Percentiles rank a stretch among this genome's conserved stretches.
These are phyloP conservation scores for Aspergillus uvarum DNA, from an alignment of 2,329 filamentous ascomycete genomes.

Conservation along the genomic window DNA sequence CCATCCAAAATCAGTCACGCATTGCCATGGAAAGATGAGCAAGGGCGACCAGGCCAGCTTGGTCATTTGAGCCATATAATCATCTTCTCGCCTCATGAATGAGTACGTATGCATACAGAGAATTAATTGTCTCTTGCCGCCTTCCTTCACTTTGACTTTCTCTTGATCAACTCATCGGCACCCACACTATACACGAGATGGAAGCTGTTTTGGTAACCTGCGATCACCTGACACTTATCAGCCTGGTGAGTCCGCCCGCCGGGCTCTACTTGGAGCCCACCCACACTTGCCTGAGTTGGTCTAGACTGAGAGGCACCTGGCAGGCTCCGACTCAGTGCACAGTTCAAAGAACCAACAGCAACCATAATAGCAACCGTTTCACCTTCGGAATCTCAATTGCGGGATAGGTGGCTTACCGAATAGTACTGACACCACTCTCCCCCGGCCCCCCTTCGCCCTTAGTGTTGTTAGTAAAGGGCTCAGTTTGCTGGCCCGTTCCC, in stretches of 20 bases:
- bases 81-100: not conserved
- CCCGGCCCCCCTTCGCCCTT: not conserved
- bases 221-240: slow-evolving; percentile 6
- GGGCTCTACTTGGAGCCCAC: not conserved
- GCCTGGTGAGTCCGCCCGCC: no score
- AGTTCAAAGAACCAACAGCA: not conserved
- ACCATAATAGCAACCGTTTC: not conserved
- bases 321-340: not conserved
- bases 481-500: slow-evolving; percentile 12
- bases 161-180: not conserved
- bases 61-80: slow-evolving; percentile 1
- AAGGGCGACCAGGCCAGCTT: slow-evolving; percentile 7
- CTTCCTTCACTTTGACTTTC: not conserved
- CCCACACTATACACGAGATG: not conserved
- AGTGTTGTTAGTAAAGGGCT: slow-evolving; percentile 8
- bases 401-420: not conserved
- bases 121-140: no score
- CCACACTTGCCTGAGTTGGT: not conserved
- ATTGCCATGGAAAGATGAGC: not conserved
- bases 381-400: not conserved
- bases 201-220: not conserved
- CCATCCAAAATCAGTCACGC: no score
- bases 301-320: not conserved
- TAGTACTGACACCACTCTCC: slow-evolving; percentile 9
- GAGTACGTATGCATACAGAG: not conserved